Evolutionary conservation across 179 eudicot species (phyloP), one percentile per base, ranked within the genome.

Genomic region (Nepenthes alata): DNA sequence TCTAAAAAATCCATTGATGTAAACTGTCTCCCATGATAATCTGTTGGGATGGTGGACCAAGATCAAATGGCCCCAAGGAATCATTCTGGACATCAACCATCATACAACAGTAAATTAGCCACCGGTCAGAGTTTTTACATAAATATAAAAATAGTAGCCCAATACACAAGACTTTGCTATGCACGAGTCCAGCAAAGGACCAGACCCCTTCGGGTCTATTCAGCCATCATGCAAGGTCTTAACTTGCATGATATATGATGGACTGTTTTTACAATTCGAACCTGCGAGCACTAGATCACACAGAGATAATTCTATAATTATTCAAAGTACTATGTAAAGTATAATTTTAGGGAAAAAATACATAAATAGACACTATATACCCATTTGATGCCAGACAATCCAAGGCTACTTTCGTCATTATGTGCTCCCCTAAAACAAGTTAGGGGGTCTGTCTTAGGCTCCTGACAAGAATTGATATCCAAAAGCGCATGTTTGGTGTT

Each of bases 351-450:
- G 36, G 25, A 10, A 57, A 37, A 57, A 57, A 37, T 3, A 35
- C 4, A 14, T 10, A 59, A 11, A 35, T 13, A 59, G 62, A 59
- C 10, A 13, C 41, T 39, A 59, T 4, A 37, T 75, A 78, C 82
- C 82, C 82, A 78, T 67, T 58, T 63, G 47, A 78, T 62, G 63
- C 67, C 50, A 55, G 81, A 77, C 37, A 77, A 74, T 25, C 86
- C 94, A 9, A 76, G 76, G 76, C 85, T 81, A 56, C 71, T 77
- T 59, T 80, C 86, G 6, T 74, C 71, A 63, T 71, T 69, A 38
- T 39, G 60, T 53, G 61, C 37, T 65, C 73, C 78, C n/a, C 14
- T 6, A 15, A 75, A 68, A 62, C 66, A 57, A 68, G 85, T 53
- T 8, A 68, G 38, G 44, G 64, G 36, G 11, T 63, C 71, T 13